Percentiles rank a stretch among this genome's conserved stretches.
These are phyloP conservation scores for Solioccasus polychromus DNA, from an alignment of 768 basidiomycete genomes.

Conservation along the genomic window DNA sequence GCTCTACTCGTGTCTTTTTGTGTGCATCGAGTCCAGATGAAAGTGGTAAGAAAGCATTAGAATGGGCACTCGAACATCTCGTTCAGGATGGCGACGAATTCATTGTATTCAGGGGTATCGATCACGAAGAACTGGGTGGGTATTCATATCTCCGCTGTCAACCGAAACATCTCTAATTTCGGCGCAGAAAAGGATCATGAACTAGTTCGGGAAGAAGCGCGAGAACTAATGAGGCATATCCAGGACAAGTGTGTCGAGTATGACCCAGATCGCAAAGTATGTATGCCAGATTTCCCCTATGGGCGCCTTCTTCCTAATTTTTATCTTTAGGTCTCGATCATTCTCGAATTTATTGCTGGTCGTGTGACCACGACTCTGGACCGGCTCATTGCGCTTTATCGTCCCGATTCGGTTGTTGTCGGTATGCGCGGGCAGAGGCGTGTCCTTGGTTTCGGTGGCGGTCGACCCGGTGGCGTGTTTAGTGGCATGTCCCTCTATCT, in stretches of 20 bases:
- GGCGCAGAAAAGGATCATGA: slow-evolving; percentile 70
- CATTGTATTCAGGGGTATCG: slow-evolving; percentile 87
- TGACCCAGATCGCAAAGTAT: slow-evolving; percentile 73
- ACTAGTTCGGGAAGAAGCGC: slow-evolving; percentile 79
- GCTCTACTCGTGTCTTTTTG: slow-evolving; percentile 82
- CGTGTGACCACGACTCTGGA: slow-evolving; percentile 87
- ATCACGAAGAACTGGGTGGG: slow-evolving; percentile 77
- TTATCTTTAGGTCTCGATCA: slow-evolving; percentile 68
- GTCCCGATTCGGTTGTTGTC: slow-evolving; percentile 89
- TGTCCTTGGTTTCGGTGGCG: slow-evolving; percentile 43
- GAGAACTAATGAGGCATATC: slow-evolving; percentile 74
- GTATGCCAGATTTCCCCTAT: slow-evolving; percentile 6
- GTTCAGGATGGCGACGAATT: slow-evolving; percentile 90
- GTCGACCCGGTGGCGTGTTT: slow-evolving; percentile 23
- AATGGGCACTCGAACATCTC: slow-evolving; percentile 87
- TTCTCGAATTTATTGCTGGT: slow-evolving; percentile 93
- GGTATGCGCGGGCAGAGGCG: slow-evolving; percentile 77
- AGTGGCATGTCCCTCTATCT: slow-evolving; percentile 13
- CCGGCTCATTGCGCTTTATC: slow-evolving; percentile 87
- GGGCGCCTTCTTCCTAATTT: background rate
- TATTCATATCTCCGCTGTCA: background rate
- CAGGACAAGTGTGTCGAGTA: slow-evolving; percentile 77
- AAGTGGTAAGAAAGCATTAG: slow-evolving; percentile 82
- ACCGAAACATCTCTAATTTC: background rate
- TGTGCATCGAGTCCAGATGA: slow-evolving; percentile 89